Evolutionary conservation across 2,329 filamentous ascomycete species (phyloP), one percentile per base, ranked within the genome.

Genomic region (Leptosphaerulina australis): DNA sequence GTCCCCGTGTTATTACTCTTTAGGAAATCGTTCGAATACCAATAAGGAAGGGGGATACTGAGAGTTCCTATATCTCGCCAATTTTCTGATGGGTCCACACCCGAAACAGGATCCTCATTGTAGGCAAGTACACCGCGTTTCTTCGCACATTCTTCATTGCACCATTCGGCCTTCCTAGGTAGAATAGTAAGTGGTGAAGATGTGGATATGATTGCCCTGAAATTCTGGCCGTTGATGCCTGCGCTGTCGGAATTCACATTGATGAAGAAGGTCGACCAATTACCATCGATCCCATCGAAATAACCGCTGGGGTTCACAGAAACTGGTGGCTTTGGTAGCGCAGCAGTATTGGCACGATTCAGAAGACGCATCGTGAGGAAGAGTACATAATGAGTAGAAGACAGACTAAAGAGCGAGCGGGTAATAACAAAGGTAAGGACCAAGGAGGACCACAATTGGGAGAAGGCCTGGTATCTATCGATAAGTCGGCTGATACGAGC

Each of bases 221-320:
- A 73, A 28, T 70, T 63, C 43, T 76, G 74, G 4, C 69, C 68
- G 12, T 64, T 59, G 0, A 3, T 1, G 2, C 63, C 67, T 0
- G 33, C 36, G 4, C 22, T 43, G 10, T 62, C 58, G 10, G 66
- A 63, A 9, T 74, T 74, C 1, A 76, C 56, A 25, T 72, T 71
- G 54, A 77, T 66, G n/a, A 48, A 49, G 49, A 77, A 77, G 1
- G 64, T 70, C 1, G 74, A 76, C 75, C 75, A 77, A 34, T 54
- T 62, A 1, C 75, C 74, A 53, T 77, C 74, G 40, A 72, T 69
- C 17, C 74, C 74, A 28, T 76, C 72, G 17, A 59, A 73, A 3
- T 33, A 14, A 5, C 62, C 62, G 43, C 47, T 69, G 0, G 68
- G 41, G 3, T 15, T 34, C 12, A 72, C 30, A 2, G 53, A 44